Percentiles rank a stretch among this genome's conserved stretches.
Evolutionary conservation across 352 stramenopile genomes (phyloP).

Genomic region (Porosira glacialis): DNA sequence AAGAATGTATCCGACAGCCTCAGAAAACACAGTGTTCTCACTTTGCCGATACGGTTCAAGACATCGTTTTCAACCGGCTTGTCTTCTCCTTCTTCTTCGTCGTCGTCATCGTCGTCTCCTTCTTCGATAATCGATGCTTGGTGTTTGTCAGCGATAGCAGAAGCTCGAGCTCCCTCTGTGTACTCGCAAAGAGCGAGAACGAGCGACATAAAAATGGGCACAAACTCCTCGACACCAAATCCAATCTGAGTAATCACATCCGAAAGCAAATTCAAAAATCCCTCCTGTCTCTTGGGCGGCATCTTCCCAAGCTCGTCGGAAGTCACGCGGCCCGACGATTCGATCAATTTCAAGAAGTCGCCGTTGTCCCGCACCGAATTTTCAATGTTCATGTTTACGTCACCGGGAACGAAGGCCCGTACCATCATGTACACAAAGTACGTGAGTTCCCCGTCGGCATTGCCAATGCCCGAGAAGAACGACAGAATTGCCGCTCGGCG

Average conservation of each 20-base stretch:
- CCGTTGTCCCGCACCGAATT: constrained; percentile 30
- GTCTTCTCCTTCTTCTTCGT: too few species aligned
- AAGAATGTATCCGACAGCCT: constrained; percentile 65
- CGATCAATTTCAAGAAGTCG: constrained; percentile 39
- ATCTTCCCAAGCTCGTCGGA: constrained; percentile 41
- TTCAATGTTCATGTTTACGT: constrained; percentile 34
- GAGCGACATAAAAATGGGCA: constrained; percentile 66
- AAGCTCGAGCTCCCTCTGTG: constrained; percentile 40
- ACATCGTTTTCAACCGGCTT: constrained; percentile 16
- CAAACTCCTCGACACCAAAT: constrained; percentile 55
- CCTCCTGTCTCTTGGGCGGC: constrained; percentile 62
- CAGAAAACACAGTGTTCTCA: constrained; percentile 71
- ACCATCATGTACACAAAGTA: constrained; percentile 80
- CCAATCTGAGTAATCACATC: constrained; percentile 79
- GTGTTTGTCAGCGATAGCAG: constrained; percentile 37
- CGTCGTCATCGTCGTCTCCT: constrained; percentile 24
- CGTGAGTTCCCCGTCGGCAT: constrained; percentile 62
- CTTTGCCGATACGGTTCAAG: constrained; percentile 39
- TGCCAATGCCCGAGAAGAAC: constrained; percentile 73
- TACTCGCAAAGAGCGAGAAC: constrained; percentile 60
- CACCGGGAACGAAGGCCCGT: constrained; percentile 63
- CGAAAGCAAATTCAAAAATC: constrained; percentile 79
- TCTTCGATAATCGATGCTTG: constrained; percentile 30
- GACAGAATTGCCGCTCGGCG: constrained; percentile 73
- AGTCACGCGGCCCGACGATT: constrained; percentile 34